Conservation (phyloP, 345 rosid species). For the Salix koriyanagi region DNA sequence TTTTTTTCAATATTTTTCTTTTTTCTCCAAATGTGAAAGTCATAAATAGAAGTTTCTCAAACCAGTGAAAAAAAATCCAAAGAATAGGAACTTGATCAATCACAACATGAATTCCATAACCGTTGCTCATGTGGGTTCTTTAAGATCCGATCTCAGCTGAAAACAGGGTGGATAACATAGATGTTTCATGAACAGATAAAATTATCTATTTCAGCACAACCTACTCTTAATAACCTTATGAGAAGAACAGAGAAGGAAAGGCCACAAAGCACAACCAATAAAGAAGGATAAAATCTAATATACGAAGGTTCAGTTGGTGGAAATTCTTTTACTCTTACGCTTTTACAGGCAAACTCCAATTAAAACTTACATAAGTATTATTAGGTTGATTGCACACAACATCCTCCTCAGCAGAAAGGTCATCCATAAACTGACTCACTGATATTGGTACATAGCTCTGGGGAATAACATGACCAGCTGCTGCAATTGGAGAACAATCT, state of each 20-base stretch:
- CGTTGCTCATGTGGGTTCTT: not conserved
- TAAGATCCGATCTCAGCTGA: not conserved
- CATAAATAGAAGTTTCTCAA: not conserved
- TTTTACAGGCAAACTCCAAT: not conserved
- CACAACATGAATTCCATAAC: not conserved
- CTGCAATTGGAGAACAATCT: conserved; percentile 90
- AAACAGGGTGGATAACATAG: not conserved
- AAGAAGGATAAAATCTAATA: not conserved
- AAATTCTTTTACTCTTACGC: not conserved
- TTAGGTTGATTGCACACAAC: conserved; percentile 52
- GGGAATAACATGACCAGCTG: conserved; percentile 94
- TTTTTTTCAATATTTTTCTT: not conserved
- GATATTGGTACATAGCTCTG: conserved; percentile 90
- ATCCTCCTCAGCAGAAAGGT: conserved; percentile 94
- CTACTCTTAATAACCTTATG: not conserved
- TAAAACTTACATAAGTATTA: conserved; percentile 54
- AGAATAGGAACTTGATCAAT: not conserved
- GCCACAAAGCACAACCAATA: not conserved
- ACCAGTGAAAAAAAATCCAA: not conserved
- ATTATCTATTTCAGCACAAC: not conserved
- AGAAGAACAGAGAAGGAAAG: not conserved
- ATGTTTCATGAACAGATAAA: not conserved
- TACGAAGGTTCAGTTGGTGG: not conserved
- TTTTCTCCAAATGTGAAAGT: not conserved
- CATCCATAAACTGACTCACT: conserved; percentile 97